phyloP scores from a whole-genome alignment of 495 filamentous ascomycete species.

The Cetradonia linearis region DNA sequence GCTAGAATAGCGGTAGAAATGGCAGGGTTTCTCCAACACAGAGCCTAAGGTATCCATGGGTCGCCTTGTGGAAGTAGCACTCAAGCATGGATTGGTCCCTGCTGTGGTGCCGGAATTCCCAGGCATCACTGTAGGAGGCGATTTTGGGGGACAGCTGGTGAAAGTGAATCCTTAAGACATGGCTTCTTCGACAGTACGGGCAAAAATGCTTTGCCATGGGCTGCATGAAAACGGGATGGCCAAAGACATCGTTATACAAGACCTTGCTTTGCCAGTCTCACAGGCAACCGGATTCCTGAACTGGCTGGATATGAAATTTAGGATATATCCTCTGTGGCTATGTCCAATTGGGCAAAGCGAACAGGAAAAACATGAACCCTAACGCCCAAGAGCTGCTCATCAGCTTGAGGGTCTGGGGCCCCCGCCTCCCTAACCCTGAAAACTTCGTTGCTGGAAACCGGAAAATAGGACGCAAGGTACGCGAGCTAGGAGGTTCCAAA shows the following conservation, averaged over 20 bases:
- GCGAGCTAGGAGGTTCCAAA: conserved; percentile 54
- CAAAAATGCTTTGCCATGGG: conserved; percentile 38
- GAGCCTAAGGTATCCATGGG: conserved; percentile 47
- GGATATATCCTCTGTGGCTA: conserved; percentile 50
- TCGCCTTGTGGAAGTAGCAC: conserved; percentile 33
- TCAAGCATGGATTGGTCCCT: conserved; percentile 35
- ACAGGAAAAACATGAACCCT: background rate
- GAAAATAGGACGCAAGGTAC: conserved; percentile 51
- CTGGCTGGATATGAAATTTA: conserved; percentile 34
- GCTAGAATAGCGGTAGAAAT: too few species aligned
- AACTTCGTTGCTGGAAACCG: conserved; percentile 49
- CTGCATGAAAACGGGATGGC: conserved; percentile 42
- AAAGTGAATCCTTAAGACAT: conserved; percentile 45
- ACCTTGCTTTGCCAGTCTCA: conserved; percentile 42
- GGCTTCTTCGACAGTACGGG: conserved; percentile 45
- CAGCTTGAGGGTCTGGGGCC: conserved; percentile 47
- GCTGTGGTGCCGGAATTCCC: conserved; percentile 49
- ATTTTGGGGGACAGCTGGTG: conserved; percentile 43
- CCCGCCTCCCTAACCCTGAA: conserved; percentile 26
- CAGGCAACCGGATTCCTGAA: conserved; percentile 39
- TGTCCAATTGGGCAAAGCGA: conserved; percentile 37
- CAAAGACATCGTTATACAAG: conserved; percentile 42
- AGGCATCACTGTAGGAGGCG: conserved; percentile 48
- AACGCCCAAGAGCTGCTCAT: conserved; percentile 30
- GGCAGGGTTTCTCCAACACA: too few species aligned